A percentile compares a stretch with the other conserved stretches of the same genome.
These are phyloP conservation scores for Brassica cretica DNA, from an alignment of 345 rosid species.

Conservation along the genomic window DNA sequence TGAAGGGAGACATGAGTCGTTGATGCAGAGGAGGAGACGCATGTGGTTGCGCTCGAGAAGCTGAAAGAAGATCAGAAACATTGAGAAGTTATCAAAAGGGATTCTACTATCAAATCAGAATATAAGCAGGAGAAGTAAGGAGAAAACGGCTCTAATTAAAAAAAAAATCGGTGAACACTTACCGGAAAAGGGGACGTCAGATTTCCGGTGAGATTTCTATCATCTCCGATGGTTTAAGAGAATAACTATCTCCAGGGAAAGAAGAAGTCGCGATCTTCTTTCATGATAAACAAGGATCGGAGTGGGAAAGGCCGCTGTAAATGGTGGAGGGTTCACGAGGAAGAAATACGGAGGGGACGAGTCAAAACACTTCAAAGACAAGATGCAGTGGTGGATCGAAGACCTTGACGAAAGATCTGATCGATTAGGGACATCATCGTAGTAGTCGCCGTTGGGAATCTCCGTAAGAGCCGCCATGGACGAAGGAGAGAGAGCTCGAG, in stretches of 20 bases:
- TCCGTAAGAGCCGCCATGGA: background rate
- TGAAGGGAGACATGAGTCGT: background rate
- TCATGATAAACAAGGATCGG: background rate
- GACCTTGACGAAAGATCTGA: background rate
- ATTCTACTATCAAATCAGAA: background rate
- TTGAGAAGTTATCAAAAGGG: background rate
- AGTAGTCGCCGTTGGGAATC: no score
- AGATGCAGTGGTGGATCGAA: no score
- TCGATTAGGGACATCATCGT: background rate
- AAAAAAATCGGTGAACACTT: background rate
- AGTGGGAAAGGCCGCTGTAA: background rate
- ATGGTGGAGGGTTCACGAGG: no score
- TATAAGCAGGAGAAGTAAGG: background rate
- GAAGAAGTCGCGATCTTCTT: background rate
- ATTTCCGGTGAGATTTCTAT: background rate
- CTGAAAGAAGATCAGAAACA: background rate
- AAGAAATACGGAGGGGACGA: background rate
- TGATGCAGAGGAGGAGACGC: background rate
- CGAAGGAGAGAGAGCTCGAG: background rate
- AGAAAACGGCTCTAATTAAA: background rate
- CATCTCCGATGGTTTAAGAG: no score
- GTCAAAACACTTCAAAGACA: no score
- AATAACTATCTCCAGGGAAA: background rate
- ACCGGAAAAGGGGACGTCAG: background rate
- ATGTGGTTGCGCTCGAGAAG: background rate